These are phyloP conservation scores for Phtheirospermum japonicum DNA, from an alignment of 257 asterid species.

Conservation along the genomic window DNA sequence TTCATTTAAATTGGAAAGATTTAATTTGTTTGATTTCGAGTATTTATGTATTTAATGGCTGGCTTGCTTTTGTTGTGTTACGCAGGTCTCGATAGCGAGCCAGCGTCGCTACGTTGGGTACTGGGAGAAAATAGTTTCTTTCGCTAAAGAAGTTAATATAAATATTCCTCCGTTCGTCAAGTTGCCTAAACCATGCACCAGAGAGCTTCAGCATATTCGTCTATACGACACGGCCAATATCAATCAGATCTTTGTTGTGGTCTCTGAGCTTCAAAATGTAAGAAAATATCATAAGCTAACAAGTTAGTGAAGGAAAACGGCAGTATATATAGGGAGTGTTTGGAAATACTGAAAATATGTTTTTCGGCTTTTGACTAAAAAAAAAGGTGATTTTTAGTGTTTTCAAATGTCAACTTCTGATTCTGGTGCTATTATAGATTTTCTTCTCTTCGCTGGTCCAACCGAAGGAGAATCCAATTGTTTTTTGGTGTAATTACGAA, in stretches of 20 bases:
- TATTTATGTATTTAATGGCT: neutral
- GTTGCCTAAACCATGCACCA: constrained; percentile 47
- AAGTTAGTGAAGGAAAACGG: too few species aligned
- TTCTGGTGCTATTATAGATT: too few species aligned
- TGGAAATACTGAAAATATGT: too few species aligned
- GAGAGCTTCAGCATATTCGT: constrained; percentile 65
- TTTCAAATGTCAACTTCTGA: too few species aligned
- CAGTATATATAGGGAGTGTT: too few species aligned
- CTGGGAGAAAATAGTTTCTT: constrained; percentile 58
- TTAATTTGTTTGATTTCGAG: neutral
- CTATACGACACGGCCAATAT: constrained; percentile 55
- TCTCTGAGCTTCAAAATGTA: constrained; percentile 62
- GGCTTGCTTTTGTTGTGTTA: neutral
- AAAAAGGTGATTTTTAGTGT: too few species aligned
- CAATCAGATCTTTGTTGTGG: constrained; percentile 55
- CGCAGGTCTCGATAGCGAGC: constrained; percentile 78
- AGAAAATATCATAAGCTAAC: neutral
- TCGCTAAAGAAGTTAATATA: constrained; percentile 29
- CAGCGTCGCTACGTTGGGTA: constrained; percentile 75
- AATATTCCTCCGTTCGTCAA: constrained; percentile 37
- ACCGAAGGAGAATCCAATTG: too few species aligned
- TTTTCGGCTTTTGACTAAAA: neutral
- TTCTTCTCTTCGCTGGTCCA: too few species aligned
- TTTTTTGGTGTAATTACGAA: too few species aligned
- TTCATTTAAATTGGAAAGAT: neutral